phyloP scores from a whole-genome alignment of 1,284 basidiomycete species.

The Sphaerobolus stellatus region DNA sequence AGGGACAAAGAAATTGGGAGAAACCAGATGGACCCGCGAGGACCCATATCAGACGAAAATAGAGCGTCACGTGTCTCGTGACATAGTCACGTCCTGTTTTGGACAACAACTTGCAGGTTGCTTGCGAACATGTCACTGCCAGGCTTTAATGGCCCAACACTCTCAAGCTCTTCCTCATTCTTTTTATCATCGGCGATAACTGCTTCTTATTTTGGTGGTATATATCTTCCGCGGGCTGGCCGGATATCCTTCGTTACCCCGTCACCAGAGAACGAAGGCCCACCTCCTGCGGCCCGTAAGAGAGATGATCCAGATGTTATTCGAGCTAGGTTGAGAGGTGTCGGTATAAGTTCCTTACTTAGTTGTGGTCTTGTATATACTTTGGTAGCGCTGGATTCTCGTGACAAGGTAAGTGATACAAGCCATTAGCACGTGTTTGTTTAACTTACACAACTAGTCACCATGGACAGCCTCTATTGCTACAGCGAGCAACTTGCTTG shows the following conservation, averaged over 20 bases:
- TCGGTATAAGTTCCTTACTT: constrained; percentile 52
- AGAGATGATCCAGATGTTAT: constrained; percentile 78
- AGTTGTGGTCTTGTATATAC: constrained; percentile 45
- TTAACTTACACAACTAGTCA: neutral
- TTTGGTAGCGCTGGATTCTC: constrained; percentile 7
- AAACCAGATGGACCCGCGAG: too few relatives aligned
- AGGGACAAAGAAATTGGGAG: too few relatives aligned
- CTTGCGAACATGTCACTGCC: too few relatives aligned
- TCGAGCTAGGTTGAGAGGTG: constrained; percentile 61
- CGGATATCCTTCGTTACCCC: constrained; percentile 47
- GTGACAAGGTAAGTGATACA: neutral
- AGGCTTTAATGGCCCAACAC: too few relatives aligned
- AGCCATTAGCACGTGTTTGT: neutral
- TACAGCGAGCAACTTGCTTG: constrained; percentile 13
- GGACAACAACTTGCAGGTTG: too few relatives aligned
- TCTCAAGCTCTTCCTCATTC: constrained; percentile 41
- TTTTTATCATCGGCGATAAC: constrained; percentile 49
- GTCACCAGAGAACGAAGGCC: constrained; percentile 25
- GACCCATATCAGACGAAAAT: too few relatives aligned
- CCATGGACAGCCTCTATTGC: constrained; percentile 3
- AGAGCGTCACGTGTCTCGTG: too few relatives aligned
- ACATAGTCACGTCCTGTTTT: too few relatives aligned
- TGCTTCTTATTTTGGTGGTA: constrained; percentile 58
- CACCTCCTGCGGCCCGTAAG: constrained; percentile 46
- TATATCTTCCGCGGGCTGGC: constrained; percentile 59